Evolutionary conservation across 2,329 filamentous ascomycete genomes (phyloP).

Genomic region (Chaetomiaceae sp.): DNA sequence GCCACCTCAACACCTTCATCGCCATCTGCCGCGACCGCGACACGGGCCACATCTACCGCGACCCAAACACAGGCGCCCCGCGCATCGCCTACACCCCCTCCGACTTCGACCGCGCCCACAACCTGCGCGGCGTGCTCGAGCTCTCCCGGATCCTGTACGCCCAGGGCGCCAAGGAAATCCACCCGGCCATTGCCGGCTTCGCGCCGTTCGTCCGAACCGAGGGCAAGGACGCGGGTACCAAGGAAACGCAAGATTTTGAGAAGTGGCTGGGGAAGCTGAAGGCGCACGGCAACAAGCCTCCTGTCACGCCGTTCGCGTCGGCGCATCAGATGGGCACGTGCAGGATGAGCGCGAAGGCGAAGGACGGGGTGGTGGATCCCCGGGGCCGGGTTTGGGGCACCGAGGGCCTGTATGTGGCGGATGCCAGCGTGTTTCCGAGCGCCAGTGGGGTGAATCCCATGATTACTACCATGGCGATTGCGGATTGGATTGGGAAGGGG

Average conservation of each 20-base stretch:
- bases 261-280: constrained; percentile 55
- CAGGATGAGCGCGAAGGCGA: constrained; percentile 58
- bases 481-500: constrained; percentile 59
- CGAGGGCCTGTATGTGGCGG: constrained; percentile 63
- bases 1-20: constrained; percentile 68
- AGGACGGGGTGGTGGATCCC: constrained; percentile 55
- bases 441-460: constrained; percentile 80
- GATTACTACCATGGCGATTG: constrained; percentile 70
- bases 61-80: constrained; percentile 61
- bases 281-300: constrained; percentile 46
- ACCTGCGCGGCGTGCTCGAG: constrained; percentile 66
- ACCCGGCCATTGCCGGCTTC: constrained; percentile 58
- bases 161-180: constrained; percentile 75
- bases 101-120: constrained; percentile 65
- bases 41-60: constrained; percentile 67
- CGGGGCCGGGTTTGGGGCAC: constrained; percentile 61
- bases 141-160: constrained; percentile 74
- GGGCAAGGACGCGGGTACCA: constrained; percentile 15
- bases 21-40: constrained; percentile 72
- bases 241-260: constrained; percentile 43
- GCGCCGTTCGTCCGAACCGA: constrained; percentile 52
- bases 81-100: constrained; percentile 68
- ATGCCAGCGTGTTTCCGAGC: constrained; percentile 71
- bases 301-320: constrained; percentile 55
- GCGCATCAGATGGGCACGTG: constrained; percentile 81